Percentiles rank a stretch among this genome's conserved stretches.
Conservation (phyloP, 2,329 filamentous ascomycete species). For the Paraconiothyrium sp. region DNA sequence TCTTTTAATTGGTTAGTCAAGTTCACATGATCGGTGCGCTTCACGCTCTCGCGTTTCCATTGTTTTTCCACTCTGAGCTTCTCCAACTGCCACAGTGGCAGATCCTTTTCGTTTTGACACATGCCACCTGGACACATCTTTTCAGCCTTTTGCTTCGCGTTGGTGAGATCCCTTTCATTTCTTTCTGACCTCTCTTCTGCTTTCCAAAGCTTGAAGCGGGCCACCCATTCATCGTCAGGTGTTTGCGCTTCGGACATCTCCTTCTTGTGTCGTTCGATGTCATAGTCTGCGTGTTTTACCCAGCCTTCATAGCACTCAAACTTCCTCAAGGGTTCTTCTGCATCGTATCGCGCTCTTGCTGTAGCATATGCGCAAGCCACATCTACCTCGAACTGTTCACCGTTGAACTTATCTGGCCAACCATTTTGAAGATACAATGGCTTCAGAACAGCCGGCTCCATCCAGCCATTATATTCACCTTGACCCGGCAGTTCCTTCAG, state of each 20-base stretch:
- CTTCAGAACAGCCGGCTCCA: conserved; percentile 1
- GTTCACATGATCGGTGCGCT: not conserved
- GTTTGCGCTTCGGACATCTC: conserved; percentile 4
- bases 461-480: conserved; percentile 8
- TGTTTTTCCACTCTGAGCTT: conserved; percentile 9
- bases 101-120: conserved; percentile 11
- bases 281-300: not conserved
- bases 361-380: conserved; percentile 23
- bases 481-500: conserved; percentile 25
- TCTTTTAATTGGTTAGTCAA: not conserved
- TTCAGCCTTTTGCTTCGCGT: conserved; percentile 10
- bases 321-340: conserved; percentile 12
- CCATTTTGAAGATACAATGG: conserved; percentile 19
- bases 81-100: conserved; percentile 16
- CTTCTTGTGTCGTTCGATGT: not conserved
- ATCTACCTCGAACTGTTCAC: conserved; percentile 25
- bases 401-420: conserved; percentile 30
- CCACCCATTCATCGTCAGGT: conserved; percentile 8
- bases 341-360: conserved; percentile 10
- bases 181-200: not conserved
- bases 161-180: not conserved
- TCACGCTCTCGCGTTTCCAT: not conserved
- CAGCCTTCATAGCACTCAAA: conserved; percentile 11
- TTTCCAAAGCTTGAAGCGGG: conserved; percentile 12
- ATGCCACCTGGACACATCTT: conserved; percentile 16